Evolutionary conservation across 225 moss, liverwort and hornwort species (phyloP).

Genomic region (Physcomitrellopsis africana): DNA sequence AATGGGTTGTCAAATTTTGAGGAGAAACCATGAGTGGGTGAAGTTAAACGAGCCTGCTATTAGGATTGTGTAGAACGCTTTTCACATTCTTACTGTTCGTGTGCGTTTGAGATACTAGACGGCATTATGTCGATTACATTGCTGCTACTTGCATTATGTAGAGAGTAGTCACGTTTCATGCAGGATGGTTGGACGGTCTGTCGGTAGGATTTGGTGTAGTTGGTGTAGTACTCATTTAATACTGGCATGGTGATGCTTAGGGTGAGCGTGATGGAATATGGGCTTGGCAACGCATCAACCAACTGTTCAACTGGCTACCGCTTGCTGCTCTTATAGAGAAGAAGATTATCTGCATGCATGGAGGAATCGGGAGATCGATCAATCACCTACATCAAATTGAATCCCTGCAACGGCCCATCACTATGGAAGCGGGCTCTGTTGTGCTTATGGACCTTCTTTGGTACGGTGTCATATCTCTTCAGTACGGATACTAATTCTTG

Average conservation of each 20-base stretch:
- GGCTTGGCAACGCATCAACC: constrained; percentile 91
- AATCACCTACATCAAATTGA: constrained; percentile 88
- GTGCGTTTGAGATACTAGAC: constrained; percentile 6
- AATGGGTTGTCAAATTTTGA: neutral
- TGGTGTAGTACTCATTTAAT: constrained; percentile 3
- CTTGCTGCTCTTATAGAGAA: constrained; percentile 83
- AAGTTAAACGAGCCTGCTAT: neutral
- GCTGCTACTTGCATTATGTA: too few species aligned
- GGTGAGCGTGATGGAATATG: constrained; percentile 89
- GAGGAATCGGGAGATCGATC: constrained; percentile 91
- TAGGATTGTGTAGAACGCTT: neutral
- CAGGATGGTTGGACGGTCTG: neutral
- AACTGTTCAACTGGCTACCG: constrained; percentile 86
- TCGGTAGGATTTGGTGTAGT: neutral
- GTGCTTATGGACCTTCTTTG: constrained; percentile 91
- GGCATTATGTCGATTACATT: neutral
- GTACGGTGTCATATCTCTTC: constrained; percentile 31
- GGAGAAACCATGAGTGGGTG: too few species aligned
- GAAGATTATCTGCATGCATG: constrained; percentile 94
- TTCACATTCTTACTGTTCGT: neutral
- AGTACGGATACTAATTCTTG: neutral
- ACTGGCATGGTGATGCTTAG: constrained; percentile 36
- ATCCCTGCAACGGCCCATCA: constrained; percentile 77
- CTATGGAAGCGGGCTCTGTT: constrained; percentile 92
- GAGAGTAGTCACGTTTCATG: neutral